These are phyloP conservation scores for Lentinula lateritia DNA, from an alignment of 768 basidiomycete genomes.

Conservation along the genomic window DNA sequence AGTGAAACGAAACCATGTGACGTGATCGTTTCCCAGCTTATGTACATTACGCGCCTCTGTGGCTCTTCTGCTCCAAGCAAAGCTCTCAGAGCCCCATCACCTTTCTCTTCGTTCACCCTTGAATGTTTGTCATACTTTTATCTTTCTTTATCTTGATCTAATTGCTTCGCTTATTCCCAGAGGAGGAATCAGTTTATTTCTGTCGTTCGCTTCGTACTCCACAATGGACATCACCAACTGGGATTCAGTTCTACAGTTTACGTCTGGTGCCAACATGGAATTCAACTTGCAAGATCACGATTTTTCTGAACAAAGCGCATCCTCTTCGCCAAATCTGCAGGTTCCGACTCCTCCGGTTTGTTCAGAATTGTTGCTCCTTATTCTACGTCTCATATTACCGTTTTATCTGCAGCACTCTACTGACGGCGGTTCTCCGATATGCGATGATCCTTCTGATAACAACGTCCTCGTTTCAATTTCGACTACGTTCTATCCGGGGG, in stretches of 20 bases:
- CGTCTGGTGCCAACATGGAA: slow-evolving; percentile 40
- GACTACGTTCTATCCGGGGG: slow-evolving; percentile 75
- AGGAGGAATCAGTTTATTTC: background rate
- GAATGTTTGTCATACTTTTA: background rate
- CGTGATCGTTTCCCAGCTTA: background rate
- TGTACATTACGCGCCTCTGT: background rate
- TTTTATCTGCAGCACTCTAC: slow-evolving; percentile 31
- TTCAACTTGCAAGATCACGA: slow-evolving; percentile 11
- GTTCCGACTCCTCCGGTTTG: slow-evolving; percentile 66
- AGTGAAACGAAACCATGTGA: background rate
- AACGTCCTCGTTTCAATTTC: slow-evolving; percentile 66
- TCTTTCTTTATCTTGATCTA: background rate
- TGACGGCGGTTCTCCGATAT: slow-evolving; percentile 35
- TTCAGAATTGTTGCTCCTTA: background rate
- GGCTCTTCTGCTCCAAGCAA: background rate
- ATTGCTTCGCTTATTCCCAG: background rate
- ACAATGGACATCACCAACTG: slow-evolving; percentile 45
- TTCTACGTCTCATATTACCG: background rate
- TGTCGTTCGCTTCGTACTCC: background rate
- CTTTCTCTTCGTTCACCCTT: slow-evolving; percentile 7
- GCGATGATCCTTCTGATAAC: slow-evolving; percentile 27
- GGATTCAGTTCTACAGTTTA: slow-evolving; percentile 60
- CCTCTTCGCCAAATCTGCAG: slow-evolving; percentile 23
- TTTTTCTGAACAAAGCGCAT: slow-evolving; percentile 6
- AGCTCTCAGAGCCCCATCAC: slow-evolving; percentile 2